A percentile compares a stretch with the other conserved stretches of the same genome.
Conservation (phyloP, 2,329 filamentous ascomycete genomes). For the Domatiomyces catenatus region DNA sequence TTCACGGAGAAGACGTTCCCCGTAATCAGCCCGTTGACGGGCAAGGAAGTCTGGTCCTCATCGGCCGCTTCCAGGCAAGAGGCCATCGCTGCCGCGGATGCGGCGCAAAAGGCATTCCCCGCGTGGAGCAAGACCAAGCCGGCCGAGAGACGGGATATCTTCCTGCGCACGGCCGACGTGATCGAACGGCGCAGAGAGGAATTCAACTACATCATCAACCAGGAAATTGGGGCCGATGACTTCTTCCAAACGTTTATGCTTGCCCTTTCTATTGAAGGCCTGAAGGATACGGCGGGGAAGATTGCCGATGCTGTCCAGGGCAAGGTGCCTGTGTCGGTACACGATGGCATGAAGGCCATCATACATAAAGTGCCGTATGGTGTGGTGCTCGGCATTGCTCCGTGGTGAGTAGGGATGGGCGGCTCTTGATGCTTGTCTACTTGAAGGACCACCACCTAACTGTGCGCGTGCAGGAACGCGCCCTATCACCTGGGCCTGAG, state of each 20-base stretch:
- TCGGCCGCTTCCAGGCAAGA: conserved; percentile 42
- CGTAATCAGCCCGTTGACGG: conserved; percentile 41
- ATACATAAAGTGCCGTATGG: conserved; percentile 62
- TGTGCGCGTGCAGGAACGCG: conserved; percentile 33
- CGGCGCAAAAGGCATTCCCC: conserved; percentile 53
- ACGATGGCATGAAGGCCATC: conserved; percentile 43
- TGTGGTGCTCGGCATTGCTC: conserved; percentile 62
- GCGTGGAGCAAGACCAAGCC: conserved; percentile 52
- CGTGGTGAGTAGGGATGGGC: conserved; percentile 38
- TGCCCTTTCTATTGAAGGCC: conserved; percentile 7
- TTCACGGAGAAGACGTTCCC: conserved; percentile 27
- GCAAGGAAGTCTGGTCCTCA: conserved; percentile 39
- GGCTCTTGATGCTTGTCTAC: no score
- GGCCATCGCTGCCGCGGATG: conserved; percentile 39
- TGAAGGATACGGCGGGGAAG: conserved; percentile 1
- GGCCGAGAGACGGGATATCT: conserved; percentile 48
- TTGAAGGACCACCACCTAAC: no score
- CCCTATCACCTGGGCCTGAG: conserved; percentile 35
- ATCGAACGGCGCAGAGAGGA: conserved; percentile 46
- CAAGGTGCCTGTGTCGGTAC: conserved; percentile 8
- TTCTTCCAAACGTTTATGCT: conserved; percentile 21
- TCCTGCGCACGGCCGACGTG: conserved; percentile 51
- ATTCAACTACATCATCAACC: conserved; percentile 42
- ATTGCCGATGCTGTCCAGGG: conserved; percentile 14
- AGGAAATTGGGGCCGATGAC: conserved; percentile 40